These are phyloP conservation scores for Apiotrichum domesticum DNA, from an alignment of 1,284 basidiomycete genomes.

Conservation along the genomic window DNA sequence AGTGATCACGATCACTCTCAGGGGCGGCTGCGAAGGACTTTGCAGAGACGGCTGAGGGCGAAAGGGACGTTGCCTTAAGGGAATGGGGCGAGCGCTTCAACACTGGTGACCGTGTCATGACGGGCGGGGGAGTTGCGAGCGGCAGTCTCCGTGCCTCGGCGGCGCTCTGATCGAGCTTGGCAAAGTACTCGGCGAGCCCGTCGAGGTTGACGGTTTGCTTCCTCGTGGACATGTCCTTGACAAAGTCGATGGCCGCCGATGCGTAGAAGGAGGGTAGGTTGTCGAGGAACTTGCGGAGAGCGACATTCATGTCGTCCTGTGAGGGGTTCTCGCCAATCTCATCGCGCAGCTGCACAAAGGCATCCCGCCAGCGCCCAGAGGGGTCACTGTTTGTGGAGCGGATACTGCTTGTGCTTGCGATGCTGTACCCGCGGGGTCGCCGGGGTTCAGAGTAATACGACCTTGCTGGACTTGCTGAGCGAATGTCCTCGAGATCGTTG, in stretches of 20 bases:
- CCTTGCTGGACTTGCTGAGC: too few species aligned
- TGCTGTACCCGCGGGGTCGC: too few species aligned
- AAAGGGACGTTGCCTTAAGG: background rate
- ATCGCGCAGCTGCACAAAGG: constrained; percentile 1
- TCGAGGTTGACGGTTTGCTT: constrained; percentile 11
- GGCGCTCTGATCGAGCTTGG: constrained; percentile 8
- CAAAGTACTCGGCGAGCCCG: constrained; percentile 9
- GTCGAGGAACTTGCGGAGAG: constrained; percentile 5
- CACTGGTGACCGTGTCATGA: background rate
- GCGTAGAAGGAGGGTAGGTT: constrained; percentile 11
- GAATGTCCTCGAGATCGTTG: too few species aligned
- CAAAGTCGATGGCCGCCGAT: constrained; percentile 4
- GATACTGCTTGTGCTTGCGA: too few species aligned
- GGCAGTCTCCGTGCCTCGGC: background rate
- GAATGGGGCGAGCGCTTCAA: background rate
- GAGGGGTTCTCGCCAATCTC: background rate
- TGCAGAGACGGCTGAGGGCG: background rate
- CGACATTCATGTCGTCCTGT: background rate
- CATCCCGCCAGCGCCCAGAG: background rate
- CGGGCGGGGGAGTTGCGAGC: background rate
- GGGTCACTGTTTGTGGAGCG: background rate
- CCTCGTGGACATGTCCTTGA: background rate
- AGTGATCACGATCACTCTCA: background rate
- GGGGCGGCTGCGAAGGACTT: background rate
- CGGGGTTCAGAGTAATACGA: too few species aligned